Evolutionary conservation across 2,329 filamentous ascomycete species (phyloP).

Genomic region (Beauveria medogensis): DNA sequence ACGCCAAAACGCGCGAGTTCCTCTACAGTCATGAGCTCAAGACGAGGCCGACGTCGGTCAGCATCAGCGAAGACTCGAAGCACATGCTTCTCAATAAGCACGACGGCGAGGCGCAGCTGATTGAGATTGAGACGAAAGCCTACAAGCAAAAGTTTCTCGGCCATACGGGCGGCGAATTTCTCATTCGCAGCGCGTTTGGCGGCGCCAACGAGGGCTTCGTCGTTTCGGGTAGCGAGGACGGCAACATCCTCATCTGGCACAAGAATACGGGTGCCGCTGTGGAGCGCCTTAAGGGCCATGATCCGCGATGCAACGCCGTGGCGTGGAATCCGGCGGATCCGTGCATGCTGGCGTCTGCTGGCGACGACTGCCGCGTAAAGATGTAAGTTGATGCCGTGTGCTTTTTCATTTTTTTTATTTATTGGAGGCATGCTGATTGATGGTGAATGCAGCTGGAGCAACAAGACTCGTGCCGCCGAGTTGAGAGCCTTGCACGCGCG

Average conservation of each 20-base stretch:
- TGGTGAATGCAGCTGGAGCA: slow-evolving; percentile 18
- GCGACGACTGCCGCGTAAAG: slow-evolving; percentile 76
- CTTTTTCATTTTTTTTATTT: background rate
- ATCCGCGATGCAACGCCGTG: slow-evolving; percentile 73
- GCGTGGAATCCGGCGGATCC: slow-evolving; percentile 82
- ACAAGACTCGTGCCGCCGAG: slow-evolving; percentile 16
- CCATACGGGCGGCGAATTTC: slow-evolving; percentile 63
- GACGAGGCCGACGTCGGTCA: slow-evolving; percentile 67
- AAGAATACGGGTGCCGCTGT: slow-evolving; percentile 71
- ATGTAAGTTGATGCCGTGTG: slow-evolving; percentile 55
- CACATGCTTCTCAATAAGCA: slow-evolving; percentile 76
- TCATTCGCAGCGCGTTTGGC: slow-evolving; percentile 79
- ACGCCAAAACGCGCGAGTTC: slow-evolving; percentile 65
- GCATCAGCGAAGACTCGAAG: slow-evolving; percentile 72
- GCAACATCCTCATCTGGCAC: slow-evolving; percentile 80
- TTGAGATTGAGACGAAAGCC: slow-evolving; percentile 66
- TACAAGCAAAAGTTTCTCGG: slow-evolving; percentile 69
- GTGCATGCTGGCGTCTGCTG: slow-evolving; percentile 80
- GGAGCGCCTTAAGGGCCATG: slow-evolving; percentile 68
- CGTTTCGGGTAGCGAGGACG: slow-evolving; percentile 78
- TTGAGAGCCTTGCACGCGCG: slow-evolving; percentile 14
- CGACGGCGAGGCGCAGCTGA: slow-evolving; percentile 66
- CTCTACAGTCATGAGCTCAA: slow-evolving; percentile 63
- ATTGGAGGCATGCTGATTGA: background rate
- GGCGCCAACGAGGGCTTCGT: slow-evolving; percentile 90